Conservation (phyloP, 2,329 filamentous ascomycete species). For the Xylariales sp. region DNA sequence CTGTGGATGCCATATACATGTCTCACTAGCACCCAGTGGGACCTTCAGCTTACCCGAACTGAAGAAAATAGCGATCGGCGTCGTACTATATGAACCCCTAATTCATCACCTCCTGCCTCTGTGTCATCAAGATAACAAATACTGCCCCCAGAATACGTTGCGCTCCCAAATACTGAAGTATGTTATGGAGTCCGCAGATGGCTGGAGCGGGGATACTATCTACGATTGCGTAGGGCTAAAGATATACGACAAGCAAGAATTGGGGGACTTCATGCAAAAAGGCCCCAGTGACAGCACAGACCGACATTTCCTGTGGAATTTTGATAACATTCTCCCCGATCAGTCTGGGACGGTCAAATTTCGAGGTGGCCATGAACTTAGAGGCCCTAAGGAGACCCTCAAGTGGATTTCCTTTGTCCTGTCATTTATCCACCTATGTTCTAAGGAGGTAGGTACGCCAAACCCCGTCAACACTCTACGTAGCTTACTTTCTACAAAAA, state of each 20-base stretch:
- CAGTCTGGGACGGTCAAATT: conserved; percentile 5
- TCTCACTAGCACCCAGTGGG: neutral
- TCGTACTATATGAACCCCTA: conserved; percentile 1
- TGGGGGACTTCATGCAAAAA: conserved; percentile 19
- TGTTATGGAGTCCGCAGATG: neutral
- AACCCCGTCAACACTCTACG: no score
- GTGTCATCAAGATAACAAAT: neutral
- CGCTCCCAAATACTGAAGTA: neutral
- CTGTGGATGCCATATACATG: conserved; percentile 11
- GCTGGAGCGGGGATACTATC: neutral
- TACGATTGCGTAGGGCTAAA: neutral
- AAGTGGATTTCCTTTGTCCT: conserved; percentile 9
- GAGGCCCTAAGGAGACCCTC: neutral
- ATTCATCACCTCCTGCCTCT: neutral
- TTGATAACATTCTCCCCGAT: conserved; percentile 1
- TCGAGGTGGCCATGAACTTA: neutral
- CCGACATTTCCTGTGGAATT: conserved; percentile 5
- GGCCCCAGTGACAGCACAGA: neutral
- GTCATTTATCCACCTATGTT: conserved; percentile 1
- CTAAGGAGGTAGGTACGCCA: neutral
- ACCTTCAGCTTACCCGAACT: neutral
- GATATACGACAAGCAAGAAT: neutral
- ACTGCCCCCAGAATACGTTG: neutral
- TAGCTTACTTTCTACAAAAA: no score
- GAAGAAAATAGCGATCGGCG: conserved; percentile 9